A percentile compares a stretch with the other conserved stretches of the same genome.
phyloP scores from a whole-genome alignment of 495 filamentous ascomycete genomes.

The Bombardia bombarda region DNA sequence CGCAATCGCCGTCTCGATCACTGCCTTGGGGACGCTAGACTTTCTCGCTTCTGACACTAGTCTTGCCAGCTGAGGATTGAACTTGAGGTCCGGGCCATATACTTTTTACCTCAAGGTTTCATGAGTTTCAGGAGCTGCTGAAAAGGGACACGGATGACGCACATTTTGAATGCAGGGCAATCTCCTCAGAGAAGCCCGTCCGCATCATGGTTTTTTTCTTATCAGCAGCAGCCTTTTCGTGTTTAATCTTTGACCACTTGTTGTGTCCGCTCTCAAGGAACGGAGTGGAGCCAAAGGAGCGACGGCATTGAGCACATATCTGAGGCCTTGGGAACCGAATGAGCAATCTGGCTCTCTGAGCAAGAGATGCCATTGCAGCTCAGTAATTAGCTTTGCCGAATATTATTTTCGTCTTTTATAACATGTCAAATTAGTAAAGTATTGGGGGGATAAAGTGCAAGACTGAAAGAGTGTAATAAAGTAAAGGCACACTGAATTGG shows the following conservation, averaged over 20 bases:
- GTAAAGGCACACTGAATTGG: too few relatives aligned
- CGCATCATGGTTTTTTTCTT: slow-evolving; percentile 44
- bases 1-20: slow-evolving; percentile 76
- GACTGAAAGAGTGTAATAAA: too few relatives aligned
- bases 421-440: too few relatives aligned
- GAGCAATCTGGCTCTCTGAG: too few relatives aligned
- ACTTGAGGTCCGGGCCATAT: slow-evolving; percentile 59
- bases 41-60: slow-evolving; percentile 76
- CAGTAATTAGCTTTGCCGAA: too few relatives aligned
- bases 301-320: slow-evolving; percentile 38
- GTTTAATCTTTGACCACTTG: slow-evolving; percentile 90
- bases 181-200: slow-evolving; percentile 36
- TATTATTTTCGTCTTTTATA: too few relatives aligned
- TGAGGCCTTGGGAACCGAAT: too few relatives aligned
- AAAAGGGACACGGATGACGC: slow-evolving; percentile 19
- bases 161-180: slow-evolving; percentile 47
- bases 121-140: too few relatives aligned
- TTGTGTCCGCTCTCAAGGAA: slow-evolving; percentile 63
- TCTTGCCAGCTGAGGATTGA: slow-evolving; percentile 65
- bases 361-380: too few relatives aligned
- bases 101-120: too few relatives aligned
- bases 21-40: slow-evolving; percentile 71
- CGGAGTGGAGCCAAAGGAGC: slow-evolving; percentile 46
- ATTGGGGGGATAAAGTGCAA: too few relatives aligned
- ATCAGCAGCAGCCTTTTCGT: slow-evolving; percentile 84